Conservation (phyloP, 352 stramenopile genomes). For the Phytophthora cajani region DNA sequence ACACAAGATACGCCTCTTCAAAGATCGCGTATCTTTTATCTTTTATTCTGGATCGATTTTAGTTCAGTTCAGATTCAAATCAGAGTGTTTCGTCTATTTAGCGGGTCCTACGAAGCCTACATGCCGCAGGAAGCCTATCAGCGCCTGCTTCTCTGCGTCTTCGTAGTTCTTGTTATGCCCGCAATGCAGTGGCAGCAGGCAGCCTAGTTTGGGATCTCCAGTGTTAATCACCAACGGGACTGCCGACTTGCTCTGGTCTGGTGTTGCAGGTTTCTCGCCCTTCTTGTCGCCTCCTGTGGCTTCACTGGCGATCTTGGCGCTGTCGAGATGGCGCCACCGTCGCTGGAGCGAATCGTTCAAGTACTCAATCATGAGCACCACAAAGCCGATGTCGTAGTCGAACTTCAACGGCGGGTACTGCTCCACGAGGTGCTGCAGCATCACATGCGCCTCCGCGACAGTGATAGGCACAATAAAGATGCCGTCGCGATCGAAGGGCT, state of each 20-base stretch:
- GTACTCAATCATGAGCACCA: constrained; percentile 82
- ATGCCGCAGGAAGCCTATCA: constrained; percentile 65
- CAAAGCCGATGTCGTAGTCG: constrained; percentile 75
- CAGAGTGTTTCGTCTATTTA: constrained; percentile 30
- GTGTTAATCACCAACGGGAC: constrained; percentile 45
- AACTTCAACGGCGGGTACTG: constrained; percentile 70
- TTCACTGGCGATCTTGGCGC: constrained; percentile 14
- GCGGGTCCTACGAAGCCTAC: constrained; percentile 41
- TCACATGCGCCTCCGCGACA: constrained; percentile 59
- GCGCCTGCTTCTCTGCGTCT: constrained; percentile 71
- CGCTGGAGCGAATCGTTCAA: constrained; percentile 69
- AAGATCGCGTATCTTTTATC: constrained; percentile 30
- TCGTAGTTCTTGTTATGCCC: constrained; percentile 89
- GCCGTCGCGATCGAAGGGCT: constrained; percentile 74
- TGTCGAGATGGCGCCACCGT: constrained; percentile 60
- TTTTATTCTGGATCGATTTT: not conserved
- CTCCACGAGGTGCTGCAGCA: constrained; percentile 60
- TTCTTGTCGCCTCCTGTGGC: constrained; percentile 16
- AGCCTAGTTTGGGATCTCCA: constrained; percentile 48
- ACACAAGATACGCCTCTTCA: constrained; percentile 27
- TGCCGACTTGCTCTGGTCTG: constrained; percentile 14
- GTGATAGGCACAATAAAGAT: constrained; percentile 72
- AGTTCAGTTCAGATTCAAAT: constrained; percentile 16
- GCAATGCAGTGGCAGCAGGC: constrained; percentile 77
- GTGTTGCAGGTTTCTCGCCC: not conserved